Evolutionary conservation across 2,329 filamentous ascomycete species (phyloP).

Genomic region (Aspergillus ochraceus): DNA sequence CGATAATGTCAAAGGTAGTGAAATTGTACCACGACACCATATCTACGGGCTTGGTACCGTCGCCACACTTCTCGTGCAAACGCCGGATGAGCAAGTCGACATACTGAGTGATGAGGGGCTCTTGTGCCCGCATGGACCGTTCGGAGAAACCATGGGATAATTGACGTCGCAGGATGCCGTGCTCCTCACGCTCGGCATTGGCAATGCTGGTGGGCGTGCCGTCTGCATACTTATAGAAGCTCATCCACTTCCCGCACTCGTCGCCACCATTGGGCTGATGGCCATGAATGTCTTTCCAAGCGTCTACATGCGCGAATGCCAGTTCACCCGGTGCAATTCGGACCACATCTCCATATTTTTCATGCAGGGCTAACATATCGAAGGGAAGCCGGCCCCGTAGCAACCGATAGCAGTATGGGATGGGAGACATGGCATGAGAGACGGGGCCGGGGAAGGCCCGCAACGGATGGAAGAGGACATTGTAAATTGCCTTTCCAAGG

Average conservation of each 20-base stretch:
- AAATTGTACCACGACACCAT: slow-evolving; percentile 34
- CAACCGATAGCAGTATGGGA: slow-evolving; percentile 18
- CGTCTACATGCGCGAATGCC: slow-evolving; percentile 22
- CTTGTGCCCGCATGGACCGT: slow-evolving; percentile 38
- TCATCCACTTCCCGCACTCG: slow-evolving; percentile 21
- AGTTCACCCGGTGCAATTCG: slow-evolving; percentile 32
- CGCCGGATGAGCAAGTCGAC: slow-evolving; percentile 32
- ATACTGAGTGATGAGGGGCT: slow-evolving; percentile 31
- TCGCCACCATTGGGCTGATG: slow-evolving; percentile 14
- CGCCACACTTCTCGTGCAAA: slow-evolving; percentile 18
- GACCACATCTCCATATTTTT: slow-evolving; percentile 29
- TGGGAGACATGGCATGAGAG: slow-evolving; percentile 20
- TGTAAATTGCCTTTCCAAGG: slow-evolving; percentile 20
- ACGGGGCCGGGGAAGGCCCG: slow-evolving; percentile 28
- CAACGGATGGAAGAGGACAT: slow-evolving; percentile 33
- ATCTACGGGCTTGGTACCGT: slow-evolving; percentile 14
- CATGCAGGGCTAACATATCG: slow-evolving; percentile 19
- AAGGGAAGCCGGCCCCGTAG: slow-evolving; percentile 15
- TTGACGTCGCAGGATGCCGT: slow-evolving; percentile 24
- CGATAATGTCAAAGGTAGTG: slow-evolving; percentile 35
- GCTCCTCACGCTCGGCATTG: slow-evolving; percentile 20
- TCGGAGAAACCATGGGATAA: slow-evolving; percentile 43
- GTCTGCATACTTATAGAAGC: slow-evolving; percentile 14
- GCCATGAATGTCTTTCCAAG: slow-evolving; percentile 32
- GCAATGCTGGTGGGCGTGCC: slow-evolving; percentile 12